Base-by-base conservation (phyloP, 2,329 filamentous ascomycete species). In the Botrytis deweyae region DNA sequence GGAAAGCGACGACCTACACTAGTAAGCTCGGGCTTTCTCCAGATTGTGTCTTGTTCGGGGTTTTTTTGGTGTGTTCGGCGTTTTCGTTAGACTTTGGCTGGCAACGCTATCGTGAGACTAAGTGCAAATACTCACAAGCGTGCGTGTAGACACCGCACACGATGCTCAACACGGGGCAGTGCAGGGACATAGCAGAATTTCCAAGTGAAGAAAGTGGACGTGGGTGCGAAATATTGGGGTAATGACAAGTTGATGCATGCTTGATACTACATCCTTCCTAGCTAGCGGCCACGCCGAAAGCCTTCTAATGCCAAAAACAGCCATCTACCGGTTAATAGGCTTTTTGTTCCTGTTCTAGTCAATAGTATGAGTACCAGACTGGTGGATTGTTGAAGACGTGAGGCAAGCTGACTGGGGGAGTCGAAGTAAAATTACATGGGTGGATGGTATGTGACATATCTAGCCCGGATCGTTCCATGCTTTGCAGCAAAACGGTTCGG, bases 231-330 rank as follows among this genome's bases (percentile, higher is more conserved):
- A 20, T 68, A 58, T 58, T 68, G 65, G 46, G 65, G 49, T 42
- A 10, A 22, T 68, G 65, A 29, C 18, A 29, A 42, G 33, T 55
- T 40, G 25, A 40, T 14, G 44, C 22, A 67, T 33, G 22, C 33
- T 14, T 42, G 7, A 49, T 66, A 38, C 49, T 58, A 20, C 2
- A 58, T 20, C 8, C 10, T n/a, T 55, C 5, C n/a, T 42, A 33
- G 38, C 20, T 20, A 33, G 49, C 25, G 25, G 36, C n/a, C 49
- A 58, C 36, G 3, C 10, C 36, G 25, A 58, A 58, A 69, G 66
- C 38, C 38, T 58, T 22, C 66, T 58, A 58, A 42, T 58, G 18
- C 66, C 49, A 58, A 58, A 69, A 69, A 44, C n/a, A 58, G 66
- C n/a, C 16, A 44, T 58, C 10, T 69, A 29, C 49, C 66, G 66